A percentile compares a stretch with the other conserved stretches of the same genome.
phyloP scores from a whole-genome alignment of 2,329 filamentous ascomycete genomes.

The Byssochlamys sp. region DNA sequence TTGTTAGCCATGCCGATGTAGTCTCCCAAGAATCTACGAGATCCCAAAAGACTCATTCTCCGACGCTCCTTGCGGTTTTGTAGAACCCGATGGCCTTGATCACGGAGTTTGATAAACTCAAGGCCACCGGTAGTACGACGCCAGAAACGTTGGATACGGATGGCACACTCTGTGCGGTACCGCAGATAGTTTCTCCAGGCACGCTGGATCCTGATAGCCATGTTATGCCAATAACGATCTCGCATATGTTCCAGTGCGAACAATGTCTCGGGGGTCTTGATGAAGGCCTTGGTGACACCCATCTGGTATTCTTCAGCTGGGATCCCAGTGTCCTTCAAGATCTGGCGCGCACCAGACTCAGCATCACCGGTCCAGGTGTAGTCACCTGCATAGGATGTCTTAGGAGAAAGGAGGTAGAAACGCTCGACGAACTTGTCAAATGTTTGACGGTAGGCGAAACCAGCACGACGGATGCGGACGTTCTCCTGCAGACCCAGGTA shows the following conservation, averaged over 20 bases:
- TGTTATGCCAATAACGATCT: slow-evolving; percentile 97
- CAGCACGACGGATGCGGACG: slow-evolving; percentile 88
- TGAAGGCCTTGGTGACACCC: slow-evolving; percentile 92
- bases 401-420: slow-evolving; percentile 88
- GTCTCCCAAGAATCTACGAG: slow-evolving; percentile 84
- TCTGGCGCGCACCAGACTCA: slow-evolving; percentile 78
- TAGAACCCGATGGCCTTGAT: slow-evolving; percentile 74
- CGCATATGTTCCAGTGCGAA: slow-evolving; percentile 97
- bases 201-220: slow-evolving; percentile 93
- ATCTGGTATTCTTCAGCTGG: slow-evolving; percentile 93
- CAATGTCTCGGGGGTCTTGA: slow-evolving; percentile 92
- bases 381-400: slow-evolving; percentile 90
- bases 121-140: slow-evolving; percentile 82
- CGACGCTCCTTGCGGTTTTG: slow-evolving; percentile 81
- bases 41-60: slow-evolving; percentile 82
- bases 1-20: slow-evolving; percentile 80
- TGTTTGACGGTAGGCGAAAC: slow-evolving; percentile 91
- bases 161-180: slow-evolving; percentile 85
- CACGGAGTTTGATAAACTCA: slow-evolving; percentile 78
- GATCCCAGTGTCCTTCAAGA: slow-evolving; percentile 92
- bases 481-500: slow-evolving; percentile 99
- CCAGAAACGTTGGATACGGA: slow-evolving; percentile 90
- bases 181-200: slow-evolving; percentile 94
- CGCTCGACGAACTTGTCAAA: slow-evolving; percentile 98
- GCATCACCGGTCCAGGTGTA: slow-evolving; percentile 90